Evolutionary conservation across 169 alveolate genomes (phyloP).

Genomic region (Plasmodium cynomolgi): DNA sequence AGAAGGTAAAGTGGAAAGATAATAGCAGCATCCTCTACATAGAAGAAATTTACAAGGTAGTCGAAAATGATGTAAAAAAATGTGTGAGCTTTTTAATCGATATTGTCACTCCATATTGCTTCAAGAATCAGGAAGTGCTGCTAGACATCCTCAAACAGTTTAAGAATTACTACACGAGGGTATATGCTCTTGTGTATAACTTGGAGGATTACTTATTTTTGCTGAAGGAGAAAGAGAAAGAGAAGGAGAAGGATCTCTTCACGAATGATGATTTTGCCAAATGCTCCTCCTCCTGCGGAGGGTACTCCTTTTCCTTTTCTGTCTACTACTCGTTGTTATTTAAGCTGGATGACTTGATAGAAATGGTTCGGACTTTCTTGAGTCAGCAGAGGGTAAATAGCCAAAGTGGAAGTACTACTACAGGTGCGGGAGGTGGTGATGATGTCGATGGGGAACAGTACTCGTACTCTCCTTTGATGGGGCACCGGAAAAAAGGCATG

Average conservation of each 20-base stretch:
- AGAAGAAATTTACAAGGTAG: constrained; percentile 51
- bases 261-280: constrained; percentile 49
- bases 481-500: not conserved
- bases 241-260: constrained; percentile 6
- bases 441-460: not conserved
- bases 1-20: constrained; percentile 37
- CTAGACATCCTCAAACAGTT: constrained; percentile 22
- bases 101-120: constrained; percentile 42
- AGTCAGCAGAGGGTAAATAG: not conserved
- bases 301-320: constrained; percentile 44
- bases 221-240: constrained; percentile 40
- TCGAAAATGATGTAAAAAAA: constrained; percentile 49
- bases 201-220: constrained; percentile 51
- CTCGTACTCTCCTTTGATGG: not conserved
- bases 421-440: not conserved
- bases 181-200: constrained; percentile 44
- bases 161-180: constrained; percentile 30
- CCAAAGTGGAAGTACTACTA: not conserved
- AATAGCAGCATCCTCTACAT: constrained; percentile 32
- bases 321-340: constrained; percentile 30
- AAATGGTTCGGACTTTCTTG: constrained; percentile 20
- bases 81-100: constrained; percentile 34
- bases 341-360: constrained; percentile 38
- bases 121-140: constrained; percentile 25
- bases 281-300: not conserved